Evolutionary conservation across 495 filamentous ascomycete genomes (phyloP).

Genomic region (Hypoxylon subgilvum): DNA sequence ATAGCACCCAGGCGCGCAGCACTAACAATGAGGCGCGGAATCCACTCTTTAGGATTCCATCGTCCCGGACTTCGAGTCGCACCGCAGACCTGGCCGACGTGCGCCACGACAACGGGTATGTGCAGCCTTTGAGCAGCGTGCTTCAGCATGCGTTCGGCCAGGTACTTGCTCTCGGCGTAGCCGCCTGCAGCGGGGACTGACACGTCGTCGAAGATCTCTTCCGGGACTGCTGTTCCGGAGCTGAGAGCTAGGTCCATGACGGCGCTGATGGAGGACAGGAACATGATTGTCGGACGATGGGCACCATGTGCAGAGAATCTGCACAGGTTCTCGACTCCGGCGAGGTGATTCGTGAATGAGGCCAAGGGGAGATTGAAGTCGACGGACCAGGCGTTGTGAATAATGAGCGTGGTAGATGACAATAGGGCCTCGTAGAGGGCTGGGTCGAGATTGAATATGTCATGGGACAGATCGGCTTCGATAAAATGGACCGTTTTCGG

Average conservation of each 20-base stretch:
- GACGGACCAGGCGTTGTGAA: conserved; percentile 67
- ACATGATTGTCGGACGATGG: conserved; percentile 44
- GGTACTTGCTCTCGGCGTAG: conserved; percentile 61
- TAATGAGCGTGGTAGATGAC: conserved; percentile 41
- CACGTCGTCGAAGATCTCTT: conserved; percentile 44
- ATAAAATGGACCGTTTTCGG: conserved; percentile 53
- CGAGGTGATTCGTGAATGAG: conserved; percentile 58
- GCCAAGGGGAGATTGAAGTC: conserved; percentile 62
- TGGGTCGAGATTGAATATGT: conserved; percentile 48
- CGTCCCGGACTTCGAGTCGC: conserved; percentile 2
- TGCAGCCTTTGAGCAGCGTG: conserved; percentile 39
- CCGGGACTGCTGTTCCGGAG: conserved; percentile 47
- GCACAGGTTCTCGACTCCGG: conserved; percentile 50
- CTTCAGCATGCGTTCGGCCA: conserved; percentile 55
- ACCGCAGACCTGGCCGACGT: conserved; percentile 42
- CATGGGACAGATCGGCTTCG: conserved; percentile 50
- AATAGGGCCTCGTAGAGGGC: conserved; percentile 39
- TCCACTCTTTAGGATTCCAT: conserved; percentile 27
- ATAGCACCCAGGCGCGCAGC: no score
- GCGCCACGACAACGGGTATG: conserved; percentile 26
- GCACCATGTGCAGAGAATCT: conserved; percentile 41
- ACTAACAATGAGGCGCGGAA: conserved; percentile 22
- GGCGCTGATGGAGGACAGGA: conserved; percentile 51
- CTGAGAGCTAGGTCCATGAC: conserved; percentile 1
- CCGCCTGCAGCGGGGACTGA: conserved; percentile 42